Evolutionary conservation across 352 stramenopile genomes (phyloP).

Genomic region (Globisporangium perplexum): DNA sequence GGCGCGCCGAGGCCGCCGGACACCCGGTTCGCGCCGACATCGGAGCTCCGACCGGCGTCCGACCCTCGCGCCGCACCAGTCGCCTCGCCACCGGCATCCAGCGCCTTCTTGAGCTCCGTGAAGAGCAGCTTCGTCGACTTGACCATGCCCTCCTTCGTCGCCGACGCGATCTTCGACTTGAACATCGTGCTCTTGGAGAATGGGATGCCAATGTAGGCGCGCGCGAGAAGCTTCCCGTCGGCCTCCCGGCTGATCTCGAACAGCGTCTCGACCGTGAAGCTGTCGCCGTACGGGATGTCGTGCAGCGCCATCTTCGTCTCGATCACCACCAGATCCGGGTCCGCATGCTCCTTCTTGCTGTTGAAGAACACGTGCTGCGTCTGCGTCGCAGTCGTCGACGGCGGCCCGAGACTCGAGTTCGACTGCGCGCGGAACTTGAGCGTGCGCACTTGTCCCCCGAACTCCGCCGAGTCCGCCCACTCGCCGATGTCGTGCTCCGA

Average conservation of each 20-base stretch:
- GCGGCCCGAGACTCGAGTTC: constrained; percentile 59
- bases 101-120: constrained; percentile 39
- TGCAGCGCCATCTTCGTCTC: constrained; percentile 62
- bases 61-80: neutral
- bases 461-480: constrained; percentile 56
- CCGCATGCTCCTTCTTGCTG: constrained; percentile 26
- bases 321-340: constrained; percentile 42
- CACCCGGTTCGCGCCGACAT: constrained; percentile 13
- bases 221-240: constrained; percentile 27
- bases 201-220: constrained; percentile 62
- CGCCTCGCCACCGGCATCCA: constrained; percentile 15
- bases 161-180: constrained; percentile 78
- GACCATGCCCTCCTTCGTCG: constrained; percentile 53
- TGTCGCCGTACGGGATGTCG: constrained; percentile 80
- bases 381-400: constrained; percentile 48
- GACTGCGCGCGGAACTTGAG: constrained; percentile 76
- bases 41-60: constrained; percentile 4
- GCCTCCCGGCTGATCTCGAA: constrained; percentile 41
- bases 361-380: constrained; percentile 48
- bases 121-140: constrained; percentile 57
- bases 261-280: constrained; percentile 68
- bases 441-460: constrained; percentile 52
- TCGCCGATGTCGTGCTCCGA: constrained; percentile 47
- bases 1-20: constrained; percentile 10
- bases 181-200: constrained; percentile 86